Evolutionary conservation across 306 rosid genomes (phyloP), one percentile per base, ranked within the genome.

Genomic region (Casuarina equisetifolia): DNA sequence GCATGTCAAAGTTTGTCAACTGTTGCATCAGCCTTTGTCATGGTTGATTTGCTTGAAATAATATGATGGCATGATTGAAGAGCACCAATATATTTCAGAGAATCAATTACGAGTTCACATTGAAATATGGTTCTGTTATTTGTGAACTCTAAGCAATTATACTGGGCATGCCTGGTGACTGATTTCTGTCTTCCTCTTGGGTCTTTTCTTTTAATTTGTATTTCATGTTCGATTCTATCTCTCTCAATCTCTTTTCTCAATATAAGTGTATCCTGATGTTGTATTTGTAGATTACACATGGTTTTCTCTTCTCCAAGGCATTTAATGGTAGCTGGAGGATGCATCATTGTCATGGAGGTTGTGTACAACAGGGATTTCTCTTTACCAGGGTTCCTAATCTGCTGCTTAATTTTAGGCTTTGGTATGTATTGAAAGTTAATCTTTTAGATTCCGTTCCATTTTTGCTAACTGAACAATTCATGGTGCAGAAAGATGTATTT

Each of bases 271-370:
- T 7, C 42, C 49, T 66, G 50, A 66, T 66, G 50, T 7, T 16
- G 10, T 66, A 4, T 38, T 51, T 89, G 88, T 81, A 96, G 99
- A 78, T 89, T 96, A 83, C 99, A 93, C 89, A 84, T 91, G 98
- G 98, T 96, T 82, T 93, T 96, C 84, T 93, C 98, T 75, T 92
- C 99, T 38, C 98, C 99, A 45, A 91, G 96, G 78, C 99, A 96
- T 90, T 85, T 96, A 77, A 83, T 89, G 89, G 97, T 70, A n/a
- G 97, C 98, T 80, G 90, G 93, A 76, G 97, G 92, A 72, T 88
- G 97, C 90, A 91, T 90, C 82, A 89, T 96, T 53, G 69, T 86
- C 57, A 86, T 93, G 94, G 99, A 96, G 91, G 77, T 84, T 48
- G 87, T 82, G 72, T 93, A 90, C 91, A 85, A 85, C 72, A 88